phyloP scores from a whole-genome alignment of 1,139 yeast species.

The Yamadazyma dushanensis region DNA sequence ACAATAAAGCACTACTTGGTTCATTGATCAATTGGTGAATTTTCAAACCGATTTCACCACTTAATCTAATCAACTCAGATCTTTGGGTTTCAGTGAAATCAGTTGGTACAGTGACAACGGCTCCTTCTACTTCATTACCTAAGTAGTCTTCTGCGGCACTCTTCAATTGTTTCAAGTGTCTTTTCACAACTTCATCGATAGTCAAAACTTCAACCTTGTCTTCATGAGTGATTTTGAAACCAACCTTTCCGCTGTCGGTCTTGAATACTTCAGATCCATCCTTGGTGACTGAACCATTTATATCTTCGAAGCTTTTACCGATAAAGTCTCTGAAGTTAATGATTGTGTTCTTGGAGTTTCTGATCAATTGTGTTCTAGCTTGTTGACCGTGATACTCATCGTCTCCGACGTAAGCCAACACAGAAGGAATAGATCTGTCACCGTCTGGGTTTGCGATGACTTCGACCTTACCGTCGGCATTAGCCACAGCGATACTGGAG shows the following conservation, averaged over 20 bases:
- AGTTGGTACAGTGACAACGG: constrained; percentile 89
- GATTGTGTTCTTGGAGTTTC: constrained; percentile 86
- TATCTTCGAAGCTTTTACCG: constrained; percentile 70
- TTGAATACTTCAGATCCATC: constrained; percentile 78
- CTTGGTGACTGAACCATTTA: constrained; percentile 66
- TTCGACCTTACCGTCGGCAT: constrained; percentile 87
- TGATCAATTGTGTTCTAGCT: constrained; percentile 87
- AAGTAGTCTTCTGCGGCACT: constrained; percentile 90
- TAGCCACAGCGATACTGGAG: constrained; percentile 90
- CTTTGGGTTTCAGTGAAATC: constrained; percentile 78
- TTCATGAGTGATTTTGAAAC: constrained; percentile 59
- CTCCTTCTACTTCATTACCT: constrained; percentile 79
- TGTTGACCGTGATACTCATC: constrained; percentile 98
- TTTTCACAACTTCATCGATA: constrained; percentile 75
- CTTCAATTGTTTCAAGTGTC: constrained; percentile 83
- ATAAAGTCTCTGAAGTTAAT: constrained; percentile 91
- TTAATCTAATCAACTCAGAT: constrained; percentile 58
- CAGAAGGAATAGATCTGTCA: constrained; percentile 95
- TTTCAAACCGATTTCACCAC: constrained; percentile 72
- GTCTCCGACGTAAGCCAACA: constrained; percentile 84
- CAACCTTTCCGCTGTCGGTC: constrained; percentile 62
- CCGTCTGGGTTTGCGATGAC: constrained; percentile 99
- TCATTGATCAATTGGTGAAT: constrained; percentile 89
- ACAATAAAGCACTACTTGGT: constrained; percentile 89
- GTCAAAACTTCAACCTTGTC: constrained; percentile 50